Evolutionary conservation across 177 flowering plant species (phyloP).

Genomic region (Tripterygium wilfordii): DNA sequence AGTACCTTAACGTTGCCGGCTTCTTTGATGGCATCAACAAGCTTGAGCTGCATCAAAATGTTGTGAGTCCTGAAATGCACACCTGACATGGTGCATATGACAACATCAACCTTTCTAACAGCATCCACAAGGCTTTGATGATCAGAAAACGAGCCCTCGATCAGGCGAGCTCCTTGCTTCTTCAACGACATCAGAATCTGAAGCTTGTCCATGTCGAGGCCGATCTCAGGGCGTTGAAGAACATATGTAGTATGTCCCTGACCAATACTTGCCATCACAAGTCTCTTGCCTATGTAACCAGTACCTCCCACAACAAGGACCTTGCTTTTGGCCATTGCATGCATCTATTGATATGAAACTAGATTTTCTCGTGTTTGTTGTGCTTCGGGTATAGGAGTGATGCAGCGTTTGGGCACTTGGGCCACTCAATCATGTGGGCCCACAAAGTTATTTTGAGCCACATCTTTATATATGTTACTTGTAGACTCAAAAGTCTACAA

Average conservation of each 20-base stretch:
- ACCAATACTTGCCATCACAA: slow-evolving; percentile 39
- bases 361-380: no score
- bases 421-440: no score
- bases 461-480: no score
- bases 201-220: slow-evolving; percentile 38
- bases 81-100: slow-evolving; percentile 34
- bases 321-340: slow-evolving; percentile 24
- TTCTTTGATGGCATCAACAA: slow-evolving; percentile 32
- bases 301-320: slow-evolving; percentile 44
- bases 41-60: slow-evolving; percentile 29
- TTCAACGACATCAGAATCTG: slow-evolving; percentile 27
- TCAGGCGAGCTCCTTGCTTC: slow-evolving; percentile 24
- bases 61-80: slow-evolving; percentile 23
- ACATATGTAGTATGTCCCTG: slow-evolving; percentile 41
- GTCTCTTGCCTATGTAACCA: slow-evolving; percentile 39
- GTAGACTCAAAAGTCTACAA: no score
- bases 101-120: slow-evolving; percentile 28
- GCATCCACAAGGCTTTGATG: slow-evolving; percentile 33
- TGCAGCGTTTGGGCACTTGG: no score
- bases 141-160: slow-evolving; percentile 28
- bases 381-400: no score
- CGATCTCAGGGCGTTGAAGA: slow-evolving; percentile 36
- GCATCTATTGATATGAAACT: no score
- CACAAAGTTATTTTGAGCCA: no score
- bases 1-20: slow-evolving; percentile 36